Evolutionary conservation across 2,329 filamentous ascomycete species (phyloP), one percentile per base, ranked within the genome.

Genomic region (Pezicula radicicola): DNA sequence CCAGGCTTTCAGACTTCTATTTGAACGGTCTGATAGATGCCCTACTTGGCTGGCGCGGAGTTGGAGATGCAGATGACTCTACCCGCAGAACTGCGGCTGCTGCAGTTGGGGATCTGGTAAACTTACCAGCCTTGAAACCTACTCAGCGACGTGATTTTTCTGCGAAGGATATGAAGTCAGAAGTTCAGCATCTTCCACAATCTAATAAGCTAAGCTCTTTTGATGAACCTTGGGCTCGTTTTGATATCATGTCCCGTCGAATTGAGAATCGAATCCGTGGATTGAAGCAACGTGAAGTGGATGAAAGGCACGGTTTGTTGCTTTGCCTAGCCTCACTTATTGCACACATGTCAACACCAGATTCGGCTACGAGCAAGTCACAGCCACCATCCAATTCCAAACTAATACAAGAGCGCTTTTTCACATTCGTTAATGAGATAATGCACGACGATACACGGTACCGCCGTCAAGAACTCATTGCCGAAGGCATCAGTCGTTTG

Each of bases 21-120:
- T 85, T 53, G 89, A 75, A 79, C 44, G 84, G 88, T 1, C 71
- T 97, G 3, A 71, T 91, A 8, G 79, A 86, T 35, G 86, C 80
- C 0, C 74, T 96, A 6, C 73, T 95, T 12, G 85, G 83, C 18
- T 99, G 94, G 94, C 81, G 93, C 67, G 94, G 94, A 1, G 81
- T 95, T n/a, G 85, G 87, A 0, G 90, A 95, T 57, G 75, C 84
- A 8, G 91, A 97, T 67, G 79, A 84, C 0, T 73, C 78, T 6
- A 90, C 91, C 2, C 81, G 94, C 55, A 79, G 89, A 60, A 79
- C 82, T 46, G 86, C 91, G 13, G 90, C 88, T 1, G 70, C 70
- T 1, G 85, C 89, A 0, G 84, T 93, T 60, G 89, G 89, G 6
- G 65, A 68, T 1, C 66, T 92, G 4, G 75, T 63, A 37, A 18